These are phyloP conservation scores for Sporothrix protearum DNA, from an alignment of 2,329 filamentous ascomycete species.

Conservation along the genomic window DNA sequence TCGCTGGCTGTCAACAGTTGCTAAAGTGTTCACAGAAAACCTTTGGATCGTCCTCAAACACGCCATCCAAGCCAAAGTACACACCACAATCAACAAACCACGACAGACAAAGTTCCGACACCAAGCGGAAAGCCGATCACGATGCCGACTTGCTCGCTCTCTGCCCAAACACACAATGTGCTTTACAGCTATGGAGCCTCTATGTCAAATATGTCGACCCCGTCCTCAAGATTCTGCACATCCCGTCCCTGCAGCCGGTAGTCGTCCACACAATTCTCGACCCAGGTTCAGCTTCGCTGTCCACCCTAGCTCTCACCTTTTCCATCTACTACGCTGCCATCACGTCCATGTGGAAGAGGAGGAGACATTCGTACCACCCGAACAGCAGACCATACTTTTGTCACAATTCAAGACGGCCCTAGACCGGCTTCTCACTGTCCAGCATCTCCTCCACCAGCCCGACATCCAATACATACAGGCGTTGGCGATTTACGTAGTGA, in stretches of 20 bases:
- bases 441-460: not conserved
- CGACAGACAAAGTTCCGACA: not conserved
- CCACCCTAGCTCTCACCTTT: not conserved
- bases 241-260: not conserved
- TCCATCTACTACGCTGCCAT: conserved; percentile 18
- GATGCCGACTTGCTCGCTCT: not conserved
- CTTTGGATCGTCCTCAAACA: not conserved
- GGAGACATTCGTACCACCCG: not conserved
- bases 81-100: not conserved
- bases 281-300: not conserved
- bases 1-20: too few species aligned
- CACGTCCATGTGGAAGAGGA: not conserved
- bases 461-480: conserved; percentile 8
- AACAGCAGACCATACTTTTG: not conserved
- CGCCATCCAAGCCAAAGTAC: not conserved
- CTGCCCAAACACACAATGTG: not conserved
- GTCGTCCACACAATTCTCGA: conserved; percentile 2
- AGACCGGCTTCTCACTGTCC: not conserved
- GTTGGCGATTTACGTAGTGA: conserved; percentile 1
- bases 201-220: conserved; percentile 14
- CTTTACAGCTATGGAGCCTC: conserved; percentile 3
- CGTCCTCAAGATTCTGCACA: conserved; percentile 14
- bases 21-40: not conserved
- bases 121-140: too few species aligned
- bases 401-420: not conserved